Evolutionary conservation across 2,329 filamentous ascomycete species (phyloP).

Genomic region (Plenodomus tracheiphilus): DNA sequence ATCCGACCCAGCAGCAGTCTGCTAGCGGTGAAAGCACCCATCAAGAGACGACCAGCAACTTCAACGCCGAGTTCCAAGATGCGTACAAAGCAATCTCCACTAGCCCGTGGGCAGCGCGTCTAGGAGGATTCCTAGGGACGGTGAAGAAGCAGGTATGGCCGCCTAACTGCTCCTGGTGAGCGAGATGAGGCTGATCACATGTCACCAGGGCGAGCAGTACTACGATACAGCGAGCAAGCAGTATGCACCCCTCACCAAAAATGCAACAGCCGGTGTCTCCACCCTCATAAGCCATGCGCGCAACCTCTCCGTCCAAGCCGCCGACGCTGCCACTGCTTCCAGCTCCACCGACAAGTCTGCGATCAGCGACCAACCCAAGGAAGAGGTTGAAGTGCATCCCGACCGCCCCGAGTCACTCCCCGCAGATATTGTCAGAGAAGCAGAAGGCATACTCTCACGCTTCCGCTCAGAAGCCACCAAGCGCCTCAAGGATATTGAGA

Average conservation of each 20-base stretch:
- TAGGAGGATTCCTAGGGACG: slow-evolving; percentile 86
- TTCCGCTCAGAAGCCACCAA: slow-evolving; percentile 78
- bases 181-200: slow-evolving; percentile 6
- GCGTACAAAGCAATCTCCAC: slow-evolving; percentile 91
- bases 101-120: slow-evolving; percentile 85
- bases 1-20: slow-evolving; percentile 54
- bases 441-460: slow-evolving; percentile 71
- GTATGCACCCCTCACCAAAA: slow-evolving; percentile 74
- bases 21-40: slow-evolving; percentile 48
- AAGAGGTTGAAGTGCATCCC: slow-evolving; percentile 36
- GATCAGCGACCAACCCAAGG: slow-evolving; percentile 9
- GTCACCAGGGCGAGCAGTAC: slow-evolving; percentile 75
- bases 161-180: slow-evolving; percentile 24
- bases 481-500: slow-evolving; percentile 84
- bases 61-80: slow-evolving; percentile 90
- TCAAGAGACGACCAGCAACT: slow-evolving; percentile 49
- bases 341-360: slow-evolving; percentile 18
- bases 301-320: slow-evolving; percentile 63
- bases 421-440: slow-evolving; percentile 58
- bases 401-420: slow-evolving; percentile 51
- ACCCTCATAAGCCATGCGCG: slow-evolving; percentile 75
- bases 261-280: slow-evolving; percentile 79
- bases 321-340: slow-evolving; percentile 22
- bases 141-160: slow-evolving; percentile 82
- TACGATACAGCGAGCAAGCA: slow-evolving; percentile 83